Base-by-base conservation (phyloP, 1,284 basidiomycete species). In the Leccinum fallax region DNA sequence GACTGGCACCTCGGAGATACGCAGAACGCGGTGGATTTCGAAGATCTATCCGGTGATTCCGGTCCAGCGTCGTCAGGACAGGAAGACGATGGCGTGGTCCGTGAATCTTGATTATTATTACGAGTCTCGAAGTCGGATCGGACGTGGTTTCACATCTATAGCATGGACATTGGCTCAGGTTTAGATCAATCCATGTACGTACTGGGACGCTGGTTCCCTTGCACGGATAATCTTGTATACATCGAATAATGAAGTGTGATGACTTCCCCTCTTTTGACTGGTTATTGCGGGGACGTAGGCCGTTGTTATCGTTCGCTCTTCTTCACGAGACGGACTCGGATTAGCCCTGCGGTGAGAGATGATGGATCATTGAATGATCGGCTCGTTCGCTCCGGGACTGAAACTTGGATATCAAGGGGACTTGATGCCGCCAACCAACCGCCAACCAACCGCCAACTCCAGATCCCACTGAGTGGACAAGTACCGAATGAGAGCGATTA, bases 1-100 rank as follows among this genome's bases (percentile, higher is more conserved):
- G 61, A 72, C 46, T 69, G 68, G 66, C 58, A 71, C 32, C 67
- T 72, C 13, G 71, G 70, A 13, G 71, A 72, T 55, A 62, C 49
- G 32, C 71, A 74, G 61, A 72, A 72, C 34, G 71, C 73, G 1
- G 57, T 72, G 13, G 71, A 73, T 26, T 49, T 53, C 6, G 60
- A 53, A 66, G 74, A 54, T 56, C 36, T 70, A 13, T 63, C 13
- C 8, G n/a, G 40, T 10, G n/a, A 46, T 0, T 46, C 63, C 2
- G 66, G 68, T 40, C 62, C 58, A 34, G 16, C n/a, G 21, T 52
- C 53, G 2, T 6, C 51, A 15, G 52, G 34, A 19, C 58, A 32
- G 36, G 65, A 56, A 11, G 53, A 48, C 5, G 24, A 15, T 30
- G 30, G 7, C 8, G 49, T 11, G 28, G 49, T 15, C 32, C 49